Percentiles rank a stretch among this genome's conserved stretches.
Conservation (phyloP, 257 asterid genomes). For the Nicotiana otophora region DNA sequence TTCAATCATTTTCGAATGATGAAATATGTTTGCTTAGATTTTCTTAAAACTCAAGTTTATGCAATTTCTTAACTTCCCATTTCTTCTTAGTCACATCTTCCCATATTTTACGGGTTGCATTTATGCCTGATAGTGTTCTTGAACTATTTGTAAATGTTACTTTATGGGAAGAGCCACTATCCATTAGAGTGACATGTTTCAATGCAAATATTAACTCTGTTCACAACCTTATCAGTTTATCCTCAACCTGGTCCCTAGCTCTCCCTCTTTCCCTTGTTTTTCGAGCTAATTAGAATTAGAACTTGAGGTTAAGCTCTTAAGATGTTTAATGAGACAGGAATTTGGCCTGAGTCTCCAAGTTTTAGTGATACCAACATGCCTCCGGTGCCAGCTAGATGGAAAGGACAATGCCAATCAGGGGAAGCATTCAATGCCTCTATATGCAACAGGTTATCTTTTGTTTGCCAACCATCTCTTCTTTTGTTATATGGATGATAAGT, state of each 20-base stretch:
- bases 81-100: background rate
- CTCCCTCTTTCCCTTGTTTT: background rate
- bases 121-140: background rate
- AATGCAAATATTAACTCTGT: background rate
- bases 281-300: background rate
- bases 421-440: constrained; percentile 74
- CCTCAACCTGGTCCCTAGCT: background rate
- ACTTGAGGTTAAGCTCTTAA: background rate
- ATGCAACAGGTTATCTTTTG: constrained; percentile 69
- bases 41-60: background rate
- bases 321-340: constrained; percentile 39
- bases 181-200: background rate
- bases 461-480: background rate
- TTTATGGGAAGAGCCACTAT: background rate
- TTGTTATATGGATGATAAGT: background rate
- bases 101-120: background rate
- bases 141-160: background rate
- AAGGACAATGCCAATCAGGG: constrained; percentile 79
- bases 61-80: background rate
- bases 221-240: background rate
- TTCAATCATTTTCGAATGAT: background rate
- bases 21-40: background rate
- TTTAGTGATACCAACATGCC: constrained; percentile 79
- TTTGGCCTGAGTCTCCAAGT: constrained; percentile 97
- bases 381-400: constrained; percentile 84